Evolutionary conservation across 2,329 filamentous ascomycete genomes (phyloP), one percentile per base, ranked within the genome.

Genomic region (Fusarium sp.): DNA sequence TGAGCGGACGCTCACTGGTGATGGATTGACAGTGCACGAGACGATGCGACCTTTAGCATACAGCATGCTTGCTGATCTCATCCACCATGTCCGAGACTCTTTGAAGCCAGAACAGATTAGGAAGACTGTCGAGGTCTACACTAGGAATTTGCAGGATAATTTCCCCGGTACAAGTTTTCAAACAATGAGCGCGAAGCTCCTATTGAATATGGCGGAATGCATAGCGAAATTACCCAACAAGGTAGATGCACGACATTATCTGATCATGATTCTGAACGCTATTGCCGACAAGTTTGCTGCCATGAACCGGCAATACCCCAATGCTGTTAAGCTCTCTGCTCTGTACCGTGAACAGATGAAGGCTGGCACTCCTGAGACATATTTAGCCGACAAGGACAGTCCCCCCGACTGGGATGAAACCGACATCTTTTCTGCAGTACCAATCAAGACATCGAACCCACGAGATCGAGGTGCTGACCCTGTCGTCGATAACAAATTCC

Each of bases 131-230:
- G 94, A 97, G 79, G 96, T 99, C 8, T 99, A 99, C 82, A 98
- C 97, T 4, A 94, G 92, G 79, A 98, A 98, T 78, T 85, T 99
- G 28, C 95, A 97, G 78, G 96, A 98, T 81, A 94, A 94, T 72
- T 97, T 97, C 71, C 97, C 96, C 0, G 97, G 97, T 14, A 98
- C 97, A 1, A 99, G 95, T 82, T 99, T 99, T 79, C 97, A 99
- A 82, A 99, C 96, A 0, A 99, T 99, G 96, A 98, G 96, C 77
- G 97, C 96, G 0, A 99, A 98, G 82, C 86, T 99, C 6, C 86
- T 99, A 2, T 86, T 99, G 18, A 99, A 99, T 81, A 97, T 99
- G 94, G 96, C 95, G 0, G 97, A 99, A 78, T 97, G 94, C 80
- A 99, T 99, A 78, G 94, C 95, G 3, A 97, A 95, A 81, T 89